phyloP scores from a whole-genome alignment of 2,329 filamentous ascomycete species.

The Purpureocillium takamizusanense region DNA sequence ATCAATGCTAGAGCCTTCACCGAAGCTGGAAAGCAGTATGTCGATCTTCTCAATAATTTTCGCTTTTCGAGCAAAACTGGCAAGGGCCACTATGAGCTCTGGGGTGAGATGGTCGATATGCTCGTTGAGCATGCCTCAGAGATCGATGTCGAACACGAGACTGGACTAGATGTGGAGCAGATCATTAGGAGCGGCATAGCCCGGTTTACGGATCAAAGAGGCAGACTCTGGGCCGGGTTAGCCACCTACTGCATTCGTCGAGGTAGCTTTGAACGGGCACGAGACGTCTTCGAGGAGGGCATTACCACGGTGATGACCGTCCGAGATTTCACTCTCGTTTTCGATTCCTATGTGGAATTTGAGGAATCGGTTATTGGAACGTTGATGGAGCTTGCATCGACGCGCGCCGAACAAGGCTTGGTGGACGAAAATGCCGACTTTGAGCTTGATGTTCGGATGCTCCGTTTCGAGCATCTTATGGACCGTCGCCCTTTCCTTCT shows the following conservation, averaged over 20 bases:
- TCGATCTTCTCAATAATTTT: constrained; percentile 83
- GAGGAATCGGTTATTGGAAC: constrained; percentile 91
- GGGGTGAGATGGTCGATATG: constrained; percentile 95
- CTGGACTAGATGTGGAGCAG: constrained; percentile 79
- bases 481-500: constrained; percentile 90
- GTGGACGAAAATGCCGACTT: constrained; percentile 80
- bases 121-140: constrained; percentile 85
- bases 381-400: constrained; percentile 80
- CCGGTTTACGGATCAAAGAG: constrained; percentile 86
- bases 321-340: constrained; percentile 90
- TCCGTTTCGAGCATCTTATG: constrained; percentile 97
- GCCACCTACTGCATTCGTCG: constrained; percentile 95
- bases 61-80: constrained; percentile 87
- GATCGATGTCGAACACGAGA: constrained; percentile 70
- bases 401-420: constrained; percentile 68
- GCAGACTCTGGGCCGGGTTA: constrained; percentile 88
- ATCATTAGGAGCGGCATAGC: constrained; percentile 89
- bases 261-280: constrained; percentile 83
- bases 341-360: constrained; percentile 93
- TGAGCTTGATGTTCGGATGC: constrained; percentile 92
- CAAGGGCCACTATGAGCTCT: constrained; percentile 92
- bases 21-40: constrained; percentile 85
- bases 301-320: constrained; percentile 98
- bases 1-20: constrained; percentile 76
- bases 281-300: constrained; percentile 92